These are phyloP conservation scores for Solanum sitiens DNA, from an alignment of 257 asterid genomes.

Conservation along the genomic window DNA sequence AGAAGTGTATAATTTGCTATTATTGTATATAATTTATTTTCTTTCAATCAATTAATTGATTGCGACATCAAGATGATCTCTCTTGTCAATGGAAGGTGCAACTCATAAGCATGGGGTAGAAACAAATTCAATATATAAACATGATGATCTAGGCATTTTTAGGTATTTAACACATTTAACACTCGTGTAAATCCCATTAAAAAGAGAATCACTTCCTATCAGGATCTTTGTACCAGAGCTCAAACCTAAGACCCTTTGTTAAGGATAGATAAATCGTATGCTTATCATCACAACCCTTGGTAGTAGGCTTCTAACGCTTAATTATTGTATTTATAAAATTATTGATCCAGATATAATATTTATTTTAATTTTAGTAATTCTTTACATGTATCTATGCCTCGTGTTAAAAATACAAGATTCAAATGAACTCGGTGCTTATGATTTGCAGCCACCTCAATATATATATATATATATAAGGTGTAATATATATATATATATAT, in stretches of 20 bases:
- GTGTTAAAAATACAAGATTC: background rate
- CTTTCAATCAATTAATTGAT: background rate
- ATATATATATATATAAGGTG: background rate
- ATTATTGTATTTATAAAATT: background rate
- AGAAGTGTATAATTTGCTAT: background rate
- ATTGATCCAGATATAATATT: background rate
- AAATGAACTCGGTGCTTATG: background rate
- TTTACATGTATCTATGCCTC: background rate
- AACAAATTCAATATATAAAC: background rate
- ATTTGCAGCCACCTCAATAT: background rate
- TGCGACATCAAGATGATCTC: background rate
- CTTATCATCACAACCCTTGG: background rate
- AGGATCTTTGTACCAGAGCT: too few relatives aligned
- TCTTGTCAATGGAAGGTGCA: background rate
- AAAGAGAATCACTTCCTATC: background rate
- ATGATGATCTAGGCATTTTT: background rate
- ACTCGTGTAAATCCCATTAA: background rate
- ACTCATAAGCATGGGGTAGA: background rate
- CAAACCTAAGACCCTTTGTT: background rate
- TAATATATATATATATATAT: background rate
- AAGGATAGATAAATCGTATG: background rate
- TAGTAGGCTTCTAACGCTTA: background rate
- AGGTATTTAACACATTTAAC: too few relatives aligned
- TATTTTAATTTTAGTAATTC: background rate
- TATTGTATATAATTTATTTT: background rate